A percentile compares a stretch with the other conserved stretches of the same genome.
These are phyloP conservation scores for Aspergillus clavatus DNA, from an alignment of 2,329 filamentous ascomycete species.

Conservation along the genomic window DNA sequence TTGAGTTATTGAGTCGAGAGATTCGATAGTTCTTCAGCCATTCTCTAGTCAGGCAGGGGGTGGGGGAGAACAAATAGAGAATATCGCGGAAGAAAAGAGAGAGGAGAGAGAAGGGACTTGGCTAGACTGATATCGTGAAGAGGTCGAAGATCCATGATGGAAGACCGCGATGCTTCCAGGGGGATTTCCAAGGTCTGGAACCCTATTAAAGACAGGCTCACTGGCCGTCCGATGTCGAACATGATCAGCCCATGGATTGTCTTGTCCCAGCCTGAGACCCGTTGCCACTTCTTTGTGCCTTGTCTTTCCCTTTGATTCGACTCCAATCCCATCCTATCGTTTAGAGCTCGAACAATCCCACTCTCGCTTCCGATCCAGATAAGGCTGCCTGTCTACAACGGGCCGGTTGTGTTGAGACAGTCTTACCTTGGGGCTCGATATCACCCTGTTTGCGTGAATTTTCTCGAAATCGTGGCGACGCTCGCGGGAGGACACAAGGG, in stretches of 20 bases:
- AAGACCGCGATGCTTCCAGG: constrained; percentile 5
- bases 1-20: constrained; percentile 3
- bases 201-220: constrained; percentile 5
- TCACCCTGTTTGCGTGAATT: neutral
- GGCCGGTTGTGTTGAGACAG: neutral
- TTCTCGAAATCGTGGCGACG: constrained; percentile 10
- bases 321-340: neutral
- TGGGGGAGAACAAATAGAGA: neutral
- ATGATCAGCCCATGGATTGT: neutral
- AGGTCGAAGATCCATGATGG: constrained; percentile 7
- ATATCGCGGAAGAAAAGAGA: constrained; percentile 3
- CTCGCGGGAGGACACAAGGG: neutral
- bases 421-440: neutral
- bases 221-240: neutral
- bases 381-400: neutral
- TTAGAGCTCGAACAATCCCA: neutral
- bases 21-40: constrained; percentile 5
- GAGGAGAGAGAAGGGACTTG: constrained; percentile 8
- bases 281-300: neutral
- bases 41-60: constrained; percentile 7
- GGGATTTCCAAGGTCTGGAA: constrained; percentile 1
- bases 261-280: neutral
- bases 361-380: neutral
- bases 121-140: constrained; percentile 2
- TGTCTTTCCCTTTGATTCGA: neutral